Evolutionary conservation across 345 rosid species (phyloP), one percentile per base, ranked within the genome.

Genomic region (Lepidium didymum): DNA sequence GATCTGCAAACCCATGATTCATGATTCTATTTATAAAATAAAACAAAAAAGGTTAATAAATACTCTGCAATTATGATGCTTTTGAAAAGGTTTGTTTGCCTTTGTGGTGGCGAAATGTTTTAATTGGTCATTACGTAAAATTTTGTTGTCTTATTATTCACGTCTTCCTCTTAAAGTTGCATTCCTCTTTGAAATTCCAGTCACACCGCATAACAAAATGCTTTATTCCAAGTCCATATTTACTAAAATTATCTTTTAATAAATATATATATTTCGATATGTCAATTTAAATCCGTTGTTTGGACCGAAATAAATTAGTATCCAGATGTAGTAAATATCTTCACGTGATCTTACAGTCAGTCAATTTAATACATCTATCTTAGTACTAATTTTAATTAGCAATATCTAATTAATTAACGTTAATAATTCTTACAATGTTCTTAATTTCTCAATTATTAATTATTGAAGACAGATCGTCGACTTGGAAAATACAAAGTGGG

Each of bases 131-230:
- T 46, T 45, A 63, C 16, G 64, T 62, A 37, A 70, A 27, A 71
- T 54, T n/a, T 35, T 2, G 11, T 23, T 62, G 56, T 71, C 62
- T 61, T 52, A 61, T 61, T 51, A 9, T 47, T 50, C 52, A 70
- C 68, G 62, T 70, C 62, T 67, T 29, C 68, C 38, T 71, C n/a
- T n/a, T 25, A 71, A 70, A 63, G 75, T 44, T 72, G 56, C 56
- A 0, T 45, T 9, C 62, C 40, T 14, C 5, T 10, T n/a, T n/a
- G 5, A 11, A 25, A 63, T 56, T 16, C 25, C 19, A 73, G 51
- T 64, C 57, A 71, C 57, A 72, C 64, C 76, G 29, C 70, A 72
- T 37, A 9, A 36, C 21, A 23, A 43, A 19, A 15, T 43, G 25
- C 23, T 47, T 49, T 56, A 62, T 70, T 70, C 68, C 33, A 29